These are phyloP conservation scores for Neurospora sp. DNA, from an alignment of 495 filamentous ascomycete species.

Conservation along the genomic window DNA sequence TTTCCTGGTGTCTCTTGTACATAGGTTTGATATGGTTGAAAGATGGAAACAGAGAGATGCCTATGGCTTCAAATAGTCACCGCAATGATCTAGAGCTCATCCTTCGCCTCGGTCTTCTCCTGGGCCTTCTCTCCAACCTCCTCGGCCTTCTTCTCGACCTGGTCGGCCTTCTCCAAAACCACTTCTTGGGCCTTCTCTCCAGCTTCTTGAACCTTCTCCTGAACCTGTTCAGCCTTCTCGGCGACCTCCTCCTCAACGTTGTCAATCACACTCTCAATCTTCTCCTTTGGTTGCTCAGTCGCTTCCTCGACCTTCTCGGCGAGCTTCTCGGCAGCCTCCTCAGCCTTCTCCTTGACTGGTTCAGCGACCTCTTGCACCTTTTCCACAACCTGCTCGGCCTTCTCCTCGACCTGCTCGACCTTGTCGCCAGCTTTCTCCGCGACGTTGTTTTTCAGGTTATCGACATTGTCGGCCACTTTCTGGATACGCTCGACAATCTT, in stretches of 20 bases:
- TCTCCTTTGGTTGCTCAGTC: not conserved
- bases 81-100: not conserved
- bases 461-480: not conserved
- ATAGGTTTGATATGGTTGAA: not conserved
- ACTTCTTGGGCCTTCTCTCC: not conserved
- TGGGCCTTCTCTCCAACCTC: not conserved
- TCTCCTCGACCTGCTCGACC: not conserved
- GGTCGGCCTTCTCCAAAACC: not conserved
- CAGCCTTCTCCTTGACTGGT: conserved; percentile 4
- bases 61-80: not conserved
- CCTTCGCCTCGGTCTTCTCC: not conserved
- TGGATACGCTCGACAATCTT: not conserved
- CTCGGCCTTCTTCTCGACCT: not conserved
- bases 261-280: not conserved
- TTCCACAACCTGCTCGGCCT: not conserved
- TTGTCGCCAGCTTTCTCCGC: not conserved
- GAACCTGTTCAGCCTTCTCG: not conserved
- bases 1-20: not conserved
- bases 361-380: not conserved
- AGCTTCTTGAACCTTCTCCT: not conserved
- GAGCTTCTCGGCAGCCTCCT: not conserved
- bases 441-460: not conserved
- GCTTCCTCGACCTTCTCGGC: not conserved
- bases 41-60: not conserved
- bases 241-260: not conserved